A percentile compares a stretch with the other conserved stretches of the same genome.
Evolutionary conservation across 2,329 filamentous ascomycete species (phyloP).

Genomic region (Alternaria triticimaculans): DNA sequence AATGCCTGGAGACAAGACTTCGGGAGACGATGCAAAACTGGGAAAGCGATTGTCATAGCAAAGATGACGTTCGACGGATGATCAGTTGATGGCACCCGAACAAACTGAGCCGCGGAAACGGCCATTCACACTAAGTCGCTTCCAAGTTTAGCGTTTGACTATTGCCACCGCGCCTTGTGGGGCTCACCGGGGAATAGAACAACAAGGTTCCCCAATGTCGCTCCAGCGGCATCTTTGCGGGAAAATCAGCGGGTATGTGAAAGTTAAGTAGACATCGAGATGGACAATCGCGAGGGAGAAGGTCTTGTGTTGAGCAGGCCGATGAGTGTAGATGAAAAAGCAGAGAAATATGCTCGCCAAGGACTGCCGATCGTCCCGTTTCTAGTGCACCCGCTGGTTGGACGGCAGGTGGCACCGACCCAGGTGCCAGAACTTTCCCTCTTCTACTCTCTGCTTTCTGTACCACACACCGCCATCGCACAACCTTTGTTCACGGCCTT

Average conservation of each 20-base stretch:
- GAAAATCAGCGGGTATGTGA: slow-evolving; percentile 1
- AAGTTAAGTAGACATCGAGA: not conserved
- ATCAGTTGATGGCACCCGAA: not conserved
- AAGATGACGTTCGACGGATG: slow-evolving; percentile 3
- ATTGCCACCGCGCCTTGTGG: slow-evolving; percentile 10
- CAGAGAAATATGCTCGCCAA: slow-evolving; percentile 9
- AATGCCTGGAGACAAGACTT: not conserved
- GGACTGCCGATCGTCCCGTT: slow-evolving; percentile 21
- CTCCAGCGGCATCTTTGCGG: slow-evolving; percentile 4
- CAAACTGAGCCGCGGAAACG: not conserved
- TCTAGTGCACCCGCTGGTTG: slow-evolving; percentile 10
- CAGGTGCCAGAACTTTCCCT: slow-evolving; percentile 10
- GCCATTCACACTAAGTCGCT: not conserved
- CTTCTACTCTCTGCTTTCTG: slow-evolving; percentile 1
- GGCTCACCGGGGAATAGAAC: slow-evolving; percentile 4
- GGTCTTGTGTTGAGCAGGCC: not conserved
- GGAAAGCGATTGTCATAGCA: not conserved
- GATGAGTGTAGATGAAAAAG: not conserved
- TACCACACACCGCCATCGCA: slow-evolving; percentile 1
- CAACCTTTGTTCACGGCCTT: slow-evolving; percentile 7
- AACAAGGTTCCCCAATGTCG: slow-evolving; percentile 17
- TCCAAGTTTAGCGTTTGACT: slow-evolving; percentile 1
- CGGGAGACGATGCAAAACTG: not conserved
- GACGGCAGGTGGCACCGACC: not conserved
- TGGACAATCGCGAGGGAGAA: not conserved